A percentile compares a stretch with the other conserved stretches of the same genome.
These are phyloP conservation scores for Rhynchosporium secalis DNA, from an alignment of 2,329 filamentous ascomycete species.

Conservation along the genomic window DNA sequence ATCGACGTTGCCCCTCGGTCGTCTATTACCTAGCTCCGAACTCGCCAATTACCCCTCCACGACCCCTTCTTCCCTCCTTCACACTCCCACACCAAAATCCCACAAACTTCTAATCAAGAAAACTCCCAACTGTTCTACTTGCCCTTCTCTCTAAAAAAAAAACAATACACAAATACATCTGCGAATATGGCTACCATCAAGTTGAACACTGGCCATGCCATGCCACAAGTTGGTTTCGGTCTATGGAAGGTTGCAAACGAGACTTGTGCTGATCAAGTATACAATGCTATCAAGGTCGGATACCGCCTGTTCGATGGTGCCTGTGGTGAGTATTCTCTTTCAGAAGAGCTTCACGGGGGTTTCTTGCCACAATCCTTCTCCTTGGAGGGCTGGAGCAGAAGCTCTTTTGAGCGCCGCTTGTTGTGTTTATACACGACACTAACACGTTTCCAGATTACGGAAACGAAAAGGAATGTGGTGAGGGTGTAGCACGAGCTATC, in stretches of 20 bases:
- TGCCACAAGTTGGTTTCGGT: slow-evolving; percentile 63
- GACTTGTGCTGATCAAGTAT: slow-evolving; percentile 65
- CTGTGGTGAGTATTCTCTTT: slow-evolving; percentile 46
- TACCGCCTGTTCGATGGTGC: slow-evolving; percentile 63
- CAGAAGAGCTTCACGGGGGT: not conserved
- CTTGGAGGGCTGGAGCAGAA: not conserved
- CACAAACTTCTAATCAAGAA: not conserved
- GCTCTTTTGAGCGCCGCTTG: too few relatives aligned
- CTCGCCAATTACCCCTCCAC: slow-evolving; percentile 10
- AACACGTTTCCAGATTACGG: slow-evolving; percentile 63
- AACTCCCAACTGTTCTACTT: not conserved
- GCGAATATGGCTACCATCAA: slow-evolving; percentile 44
- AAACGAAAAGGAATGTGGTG: slow-evolving; percentile 76
- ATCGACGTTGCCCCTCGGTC: slow-evolving; percentile 7
- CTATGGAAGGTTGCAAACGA: slow-evolving; percentile 70
- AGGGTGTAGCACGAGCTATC: slow-evolving; percentile 77
- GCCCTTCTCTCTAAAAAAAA: not conserved
- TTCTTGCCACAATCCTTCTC: not conserved
- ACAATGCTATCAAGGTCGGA: slow-evolving; percentile 62
- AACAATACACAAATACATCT: not conserved
- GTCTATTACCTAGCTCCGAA: slow-evolving; percentile 7
- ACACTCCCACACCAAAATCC: not conserved
- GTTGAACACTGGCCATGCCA: slow-evolving; percentile 50
- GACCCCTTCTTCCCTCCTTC: not conserved
- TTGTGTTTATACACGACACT: not conserved